phyloP scores from a whole-genome alignment of 192 early-diverging fungal species.

The Coemansia sp. region DNA sequence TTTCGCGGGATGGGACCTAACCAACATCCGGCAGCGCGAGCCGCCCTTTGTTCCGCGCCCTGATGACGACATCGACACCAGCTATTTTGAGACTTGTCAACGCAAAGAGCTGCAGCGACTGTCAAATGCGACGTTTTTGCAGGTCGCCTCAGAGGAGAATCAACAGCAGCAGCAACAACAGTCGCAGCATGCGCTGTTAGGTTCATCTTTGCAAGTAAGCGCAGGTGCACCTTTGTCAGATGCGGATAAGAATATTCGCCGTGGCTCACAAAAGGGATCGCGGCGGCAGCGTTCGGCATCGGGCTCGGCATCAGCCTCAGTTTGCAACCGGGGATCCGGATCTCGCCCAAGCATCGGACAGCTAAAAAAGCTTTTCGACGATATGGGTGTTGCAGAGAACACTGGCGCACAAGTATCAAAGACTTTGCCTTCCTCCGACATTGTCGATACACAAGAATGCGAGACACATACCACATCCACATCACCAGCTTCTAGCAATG shows the following conservation, averaged over 20 bases:
- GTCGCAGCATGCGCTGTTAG: constrained; percentile 8
- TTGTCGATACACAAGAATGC: not conserved
- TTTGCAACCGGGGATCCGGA: not conserved
- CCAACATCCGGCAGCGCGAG: constrained; percentile 68
- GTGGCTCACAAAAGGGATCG: constrained; percentile 28
- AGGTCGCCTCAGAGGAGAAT: constrained; percentile 13
- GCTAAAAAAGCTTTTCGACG: constrained; percentile 47
- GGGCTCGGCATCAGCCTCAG: constrained; percentile 13
- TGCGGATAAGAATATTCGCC: not conserved
- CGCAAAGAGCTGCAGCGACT: constrained; percentile 78
- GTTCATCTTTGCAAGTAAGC: not conserved
- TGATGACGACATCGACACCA: constrained; percentile 80
- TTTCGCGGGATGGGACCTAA: constrained; percentile 76
- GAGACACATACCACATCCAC: not conserved
- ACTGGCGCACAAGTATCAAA: not conserved
- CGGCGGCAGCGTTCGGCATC: constrained; percentile 23
- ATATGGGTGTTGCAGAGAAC: constrained; percentile 8
- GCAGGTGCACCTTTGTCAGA: constrained; percentile 17
- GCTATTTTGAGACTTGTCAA: constrained; percentile 87
- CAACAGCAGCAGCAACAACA: constrained; percentile 8
- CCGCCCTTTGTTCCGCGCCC: constrained; percentile 85
- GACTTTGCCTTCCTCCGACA: not conserved
- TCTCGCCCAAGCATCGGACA: constrained; percentile 30
- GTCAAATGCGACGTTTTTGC: constrained; percentile 61
- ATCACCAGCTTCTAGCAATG: constrained; percentile 29